These are phyloP conservation scores for Pseudocercospora vitis DNA, from an alignment of 2,329 filamentous ascomycete species.

Conservation along the genomic window DNA sequence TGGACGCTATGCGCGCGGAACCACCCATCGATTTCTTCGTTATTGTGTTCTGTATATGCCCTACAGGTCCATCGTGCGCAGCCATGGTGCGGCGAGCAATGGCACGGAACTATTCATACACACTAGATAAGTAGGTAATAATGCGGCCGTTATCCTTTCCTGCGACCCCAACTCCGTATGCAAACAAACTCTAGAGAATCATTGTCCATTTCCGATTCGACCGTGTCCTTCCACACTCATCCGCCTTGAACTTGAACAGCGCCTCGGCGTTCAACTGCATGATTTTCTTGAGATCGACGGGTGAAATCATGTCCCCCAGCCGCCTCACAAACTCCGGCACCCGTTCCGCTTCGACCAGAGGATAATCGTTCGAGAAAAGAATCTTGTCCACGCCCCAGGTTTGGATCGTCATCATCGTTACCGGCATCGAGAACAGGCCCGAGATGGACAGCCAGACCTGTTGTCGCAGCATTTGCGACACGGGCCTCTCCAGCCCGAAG, in stretches of 20 bases:
- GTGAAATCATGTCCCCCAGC: constrained; percentile 1
- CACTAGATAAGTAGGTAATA: background rate
- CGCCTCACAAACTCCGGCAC: constrained; percentile 5
- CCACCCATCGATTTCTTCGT: background rate
- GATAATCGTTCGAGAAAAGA: constrained; percentile 10
- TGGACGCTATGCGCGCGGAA: background rate
- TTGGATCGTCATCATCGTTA: constrained; percentile 5
- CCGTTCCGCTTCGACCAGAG: constrained; percentile 7
- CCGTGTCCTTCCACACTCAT: constrained; percentile 2
- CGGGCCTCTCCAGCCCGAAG: background rate
- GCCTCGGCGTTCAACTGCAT: constrained; percentile 9
- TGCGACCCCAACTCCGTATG: background rate
- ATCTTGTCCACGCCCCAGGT: constrained; percentile 7
- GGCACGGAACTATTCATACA: background rate
- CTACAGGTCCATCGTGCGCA: background rate
- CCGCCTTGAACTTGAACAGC: constrained; percentile 10
- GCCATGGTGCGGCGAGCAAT: background rate
- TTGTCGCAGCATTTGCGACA: background rate
- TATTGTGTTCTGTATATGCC: too few species aligned
- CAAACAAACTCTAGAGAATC: background rate
- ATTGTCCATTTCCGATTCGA: constrained; percentile 4
- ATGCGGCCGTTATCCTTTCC: background rate
- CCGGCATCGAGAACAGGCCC: background rate
- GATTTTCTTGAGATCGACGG: constrained; percentile 2
- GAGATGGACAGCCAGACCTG: constrained; percentile 13